A percentile compares a stretch with the other conserved stretches of the same genome.
Conservation (phyloP, 148 eudicot species). For the Diospyros lotus region DNA sequence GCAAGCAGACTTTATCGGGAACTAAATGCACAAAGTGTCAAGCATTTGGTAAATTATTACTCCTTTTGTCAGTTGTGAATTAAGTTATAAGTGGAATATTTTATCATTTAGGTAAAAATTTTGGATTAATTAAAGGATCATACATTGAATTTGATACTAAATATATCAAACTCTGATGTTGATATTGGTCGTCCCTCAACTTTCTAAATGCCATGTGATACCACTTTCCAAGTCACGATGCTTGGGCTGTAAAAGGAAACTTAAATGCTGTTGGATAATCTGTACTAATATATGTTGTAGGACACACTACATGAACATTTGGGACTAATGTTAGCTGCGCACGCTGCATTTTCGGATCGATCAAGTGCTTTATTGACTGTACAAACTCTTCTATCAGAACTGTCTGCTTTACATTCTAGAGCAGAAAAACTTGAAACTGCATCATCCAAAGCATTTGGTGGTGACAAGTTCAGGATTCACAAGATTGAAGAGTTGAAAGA, state of each 20-base stretch:
- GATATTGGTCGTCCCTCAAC: background rate
- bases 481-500: conserved; percentile 78
- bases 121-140: background rate
- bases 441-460: conserved; percentile 68
- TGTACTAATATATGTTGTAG: conserved; percentile 34
- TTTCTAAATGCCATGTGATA: background rate
- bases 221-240: background rate
- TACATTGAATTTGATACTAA: background rate
- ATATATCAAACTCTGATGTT: background rate
- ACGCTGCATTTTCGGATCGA: conserved; percentile 81
- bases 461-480: conserved; percentile 54
- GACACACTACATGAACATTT: conserved; percentile 86
- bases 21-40: conserved; percentile 73
- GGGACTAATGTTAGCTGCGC: conserved; percentile 72
- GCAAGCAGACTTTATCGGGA: conserved; percentile 78
- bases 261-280: background rate
- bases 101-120: background rate
- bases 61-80: conserved; percentile 6
- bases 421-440: conserved; percentile 63
- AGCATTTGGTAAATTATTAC: conserved; percentile 58
- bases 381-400: conserved; percentile 83
- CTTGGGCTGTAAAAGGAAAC: conserved; percentile 7
- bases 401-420: conserved; percentile 58
- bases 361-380: conserved; percentile 90
- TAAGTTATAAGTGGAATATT: background rate